A percentile compares a stretch with the other conserved stretches of the same genome.
phyloP scores from a whole-genome alignment of 331 rosid genomes.

The Erythrophleum ivorense region DNA sequence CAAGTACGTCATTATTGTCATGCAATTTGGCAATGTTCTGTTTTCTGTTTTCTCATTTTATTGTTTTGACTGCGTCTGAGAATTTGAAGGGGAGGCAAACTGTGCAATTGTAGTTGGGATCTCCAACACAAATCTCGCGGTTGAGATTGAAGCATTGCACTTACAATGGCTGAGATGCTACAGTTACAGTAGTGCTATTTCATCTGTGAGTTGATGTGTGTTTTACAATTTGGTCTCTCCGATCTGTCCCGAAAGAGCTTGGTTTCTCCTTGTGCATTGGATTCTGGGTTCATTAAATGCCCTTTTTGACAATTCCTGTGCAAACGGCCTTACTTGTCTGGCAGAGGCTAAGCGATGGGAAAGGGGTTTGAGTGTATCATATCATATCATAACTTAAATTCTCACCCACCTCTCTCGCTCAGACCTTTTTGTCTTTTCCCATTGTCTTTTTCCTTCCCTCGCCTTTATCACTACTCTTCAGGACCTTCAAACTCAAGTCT shows the following conservation, averaged over 20 bases:
- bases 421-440: constrained; percentile 47
- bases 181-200: neutral
- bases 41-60: neutral
- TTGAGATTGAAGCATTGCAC: neutral
- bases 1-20: constrained; percentile 60
- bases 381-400: constrained; percentile 36
- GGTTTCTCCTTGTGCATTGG: constrained; percentile 37
- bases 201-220: neutral
- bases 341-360: neutral
- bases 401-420: constrained; percentile 49
- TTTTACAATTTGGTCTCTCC: neutral
- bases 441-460: constrained; percentile 46
- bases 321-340: constrained; percentile 38
- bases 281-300: constrained; percentile 52
- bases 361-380: constrained; percentile 32
- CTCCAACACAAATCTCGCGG: constrained; percentile 7
- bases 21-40: constrained; percentile 34
- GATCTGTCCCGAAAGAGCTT: neutral
- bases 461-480: constrained; percentile 22
- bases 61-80: constrained; percentile 22
- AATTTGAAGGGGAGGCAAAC: neutral
- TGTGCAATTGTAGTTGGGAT: constrained; percentile 10
- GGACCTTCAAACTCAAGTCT: constrained; percentile 28
- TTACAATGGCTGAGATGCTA: neutral
- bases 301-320: constrained; percentile 50